Base-by-base conservation (phyloP, 768 basidiomycete species). In the Tricholoma sp. region DNA sequence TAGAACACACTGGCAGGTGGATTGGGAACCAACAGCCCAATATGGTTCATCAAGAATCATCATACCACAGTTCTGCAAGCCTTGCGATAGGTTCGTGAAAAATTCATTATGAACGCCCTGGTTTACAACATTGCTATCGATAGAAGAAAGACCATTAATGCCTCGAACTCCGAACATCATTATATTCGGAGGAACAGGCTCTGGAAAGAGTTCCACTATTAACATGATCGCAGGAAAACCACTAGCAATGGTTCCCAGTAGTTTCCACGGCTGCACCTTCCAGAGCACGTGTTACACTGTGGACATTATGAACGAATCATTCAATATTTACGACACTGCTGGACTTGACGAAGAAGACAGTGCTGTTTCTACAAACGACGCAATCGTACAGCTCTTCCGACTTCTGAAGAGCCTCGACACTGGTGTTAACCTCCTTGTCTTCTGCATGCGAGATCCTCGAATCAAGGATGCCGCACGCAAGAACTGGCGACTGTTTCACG, bases 141-240 rank as follows among this genome's bases (percentile, higher is more conserved):
- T 32, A 49, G 47, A 24, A 12, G 13, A 17, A 24, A 31, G 13
- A 6, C 13, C n/a, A 32, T 49, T 17, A 15, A 49, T 49, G 47
- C 31, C 47, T 49, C 47, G 29, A n/a, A 48, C 8, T n/a, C 55
- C 61, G 2, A 74, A 73, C 45, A 50, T 77, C 48, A 62, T 78
- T 17, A 52, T 79, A 17, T 79, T 78, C 48, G 76, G 77, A 0
- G 73, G 76, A 52, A 67, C 72, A 0, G 76, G 76, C 17, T 55
- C 59, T 13, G 69, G 68, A 56, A 78, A 79, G 58, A 74, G 76
- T 61, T 75, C 72, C n/a, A 62, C 76, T 54, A 62, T 79, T 52
- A 75, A 77, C 62, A 68, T 76, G 69, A 60, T 79, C 42, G 64
- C 64, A 53, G 65, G 67, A 31, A 17, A 45, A 1, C 52, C 64